Conservation (phyloP, 108 stramenopile genomes). For the Nannochloropsis salina region DNA sequence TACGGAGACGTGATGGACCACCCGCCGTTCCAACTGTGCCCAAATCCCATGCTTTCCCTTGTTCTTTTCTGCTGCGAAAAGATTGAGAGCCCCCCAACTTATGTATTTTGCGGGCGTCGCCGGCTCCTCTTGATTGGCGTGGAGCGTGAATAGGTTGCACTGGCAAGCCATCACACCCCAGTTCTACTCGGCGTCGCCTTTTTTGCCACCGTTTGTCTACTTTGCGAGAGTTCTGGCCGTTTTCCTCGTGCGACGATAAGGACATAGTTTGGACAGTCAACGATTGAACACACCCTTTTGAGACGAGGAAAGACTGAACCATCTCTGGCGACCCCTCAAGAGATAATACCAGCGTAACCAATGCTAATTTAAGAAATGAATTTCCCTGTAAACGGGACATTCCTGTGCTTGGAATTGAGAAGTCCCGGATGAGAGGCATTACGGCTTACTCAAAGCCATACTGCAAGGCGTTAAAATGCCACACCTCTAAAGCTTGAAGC, state of each 20-base stretch:
- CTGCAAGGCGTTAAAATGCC: too few relatives aligned
- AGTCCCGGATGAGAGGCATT: too few relatives aligned
- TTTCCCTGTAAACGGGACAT: too few relatives aligned
- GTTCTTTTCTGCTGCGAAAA: background rate
- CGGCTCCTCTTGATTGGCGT: background rate
- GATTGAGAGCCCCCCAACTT: background rate
- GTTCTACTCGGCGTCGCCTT: background rate
- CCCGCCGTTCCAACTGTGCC: background rate
- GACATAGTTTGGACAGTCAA: background rate
- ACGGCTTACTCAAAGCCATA: too few relatives aligned
- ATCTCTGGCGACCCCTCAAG: too few relatives aligned
- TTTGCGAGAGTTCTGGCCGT: background rate
- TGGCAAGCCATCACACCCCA: background rate
- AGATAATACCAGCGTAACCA: too few relatives aligned
- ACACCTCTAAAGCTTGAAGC: too few relatives aligned
- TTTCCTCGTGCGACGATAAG: background rate
- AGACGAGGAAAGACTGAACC: too few relatives aligned
- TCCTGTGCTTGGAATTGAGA: too few relatives aligned
- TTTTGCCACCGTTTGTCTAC: conserved; percentile 20
- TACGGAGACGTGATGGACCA: conserved; percentile 52
- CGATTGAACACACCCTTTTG: background rate
- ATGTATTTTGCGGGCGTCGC: background rate
- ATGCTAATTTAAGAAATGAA: too few relatives aligned
- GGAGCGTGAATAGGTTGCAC: background rate
- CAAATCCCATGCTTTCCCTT: background rate